A percentile compares a stretch with the other conserved stretches of the same genome.
These are phyloP conservation scores for Arthroderma sp. DNA, from an alignment of 2,329 filamentous ascomycete species.

Conservation along the genomic window DNA sequence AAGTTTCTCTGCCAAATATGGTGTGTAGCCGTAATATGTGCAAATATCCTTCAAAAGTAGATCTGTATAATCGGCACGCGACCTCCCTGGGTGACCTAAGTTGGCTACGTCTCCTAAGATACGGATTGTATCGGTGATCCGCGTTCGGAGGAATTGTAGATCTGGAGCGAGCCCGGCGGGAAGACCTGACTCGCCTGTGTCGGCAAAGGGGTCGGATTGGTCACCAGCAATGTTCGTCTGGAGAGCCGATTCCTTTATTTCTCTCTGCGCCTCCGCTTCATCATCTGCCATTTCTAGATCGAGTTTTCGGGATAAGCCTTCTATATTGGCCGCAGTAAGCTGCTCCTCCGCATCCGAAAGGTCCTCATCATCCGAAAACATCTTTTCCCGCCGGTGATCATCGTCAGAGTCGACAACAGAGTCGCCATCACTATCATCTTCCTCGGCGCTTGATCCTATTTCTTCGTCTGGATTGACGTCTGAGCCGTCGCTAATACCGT, in stretches of 20 bases:
- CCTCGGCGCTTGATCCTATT: constrained; percentile 40
- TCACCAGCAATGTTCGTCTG: constrained; percentile 89
- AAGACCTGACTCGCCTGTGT: constrained; percentile 45
- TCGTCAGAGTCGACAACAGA: constrained; percentile 60
- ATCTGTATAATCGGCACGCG: constrained; percentile 73
- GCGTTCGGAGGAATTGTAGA: constrained; percentile 70
- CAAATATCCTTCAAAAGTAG: constrained; percentile 86
- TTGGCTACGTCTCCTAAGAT: constrained; percentile 81
- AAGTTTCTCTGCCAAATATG: constrained; percentile 90
- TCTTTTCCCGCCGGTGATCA: constrained; percentile 47
- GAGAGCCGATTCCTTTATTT: constrained; percentile 70
- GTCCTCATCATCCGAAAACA: constrained; percentile 93
- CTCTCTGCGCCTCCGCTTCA: constrained; percentile 68
- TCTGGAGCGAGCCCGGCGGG: constrained; percentile 64
- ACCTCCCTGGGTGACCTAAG: constrained; percentile 64
- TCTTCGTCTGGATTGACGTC: constrained; percentile 18
- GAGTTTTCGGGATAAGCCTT: constrained; percentile 72
- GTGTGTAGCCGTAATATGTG: constrained; percentile 91
- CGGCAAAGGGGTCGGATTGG: constrained; percentile 49
- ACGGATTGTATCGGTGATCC: constrained; percentile 86
- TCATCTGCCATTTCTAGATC: constrained; percentile 66
- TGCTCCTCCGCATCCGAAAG: constrained; percentile 79
- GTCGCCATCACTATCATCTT: constrained; percentile 41
- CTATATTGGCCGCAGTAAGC: constrained; percentile 91
- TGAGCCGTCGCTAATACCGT: constrained; percentile 29